Base-by-base conservation (phyloP, 2,329 filamentous ascomycete genomes). In the Sclerotinia glacialis region DNA sequence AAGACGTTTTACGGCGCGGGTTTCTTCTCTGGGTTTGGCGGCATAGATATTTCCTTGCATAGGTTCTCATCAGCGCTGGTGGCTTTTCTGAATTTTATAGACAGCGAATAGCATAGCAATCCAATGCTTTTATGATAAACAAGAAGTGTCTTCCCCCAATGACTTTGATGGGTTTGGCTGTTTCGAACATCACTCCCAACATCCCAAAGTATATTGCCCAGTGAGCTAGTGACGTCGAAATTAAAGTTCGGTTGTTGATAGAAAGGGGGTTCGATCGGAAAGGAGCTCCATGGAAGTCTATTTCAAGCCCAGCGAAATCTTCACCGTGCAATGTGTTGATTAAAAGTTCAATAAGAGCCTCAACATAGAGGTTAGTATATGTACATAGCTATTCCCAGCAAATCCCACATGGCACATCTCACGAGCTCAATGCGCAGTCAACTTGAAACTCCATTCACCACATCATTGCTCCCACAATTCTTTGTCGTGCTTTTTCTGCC, bases 401-500 rank as follows among this genome's bases (percentile, higher is more conserved):
- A 14, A 53, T 53, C 23, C 5, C 12, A 49, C 3, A 16, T 8
- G n/a, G 18, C 44, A 49, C 14, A 9, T 14, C 1, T 37, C 28
- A 14, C 31, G 18, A 49, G 14, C 28, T 60, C n/a, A 37, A 37
- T 5, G 16, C 3, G 6, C n/a, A 1, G 14, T n/a, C 7, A 2
- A 16, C 16, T 18, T n/a, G 6, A 42, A 53, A 9, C 1, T 9
- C 46, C 2, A 28, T 42, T 62, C n/a, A 62, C 46, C 59, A 55
- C 52, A 65, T 58, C 52, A 65, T 42, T 58, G 62, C 62, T 16
- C 37, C 40, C 18, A 65, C 26, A 23, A 65, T 31, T 28, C 52
- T 65, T 23, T 58, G 37, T 50, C 52, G 26, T 49, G 47, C 52
- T 59, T 65, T 49, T 5, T 47, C 62, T 21, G 46, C 26, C 50